Base-by-base conservation (phyloP, 2,329 filamentous ascomycete genomes). In the Cordyceps tenuipes region DNA sequence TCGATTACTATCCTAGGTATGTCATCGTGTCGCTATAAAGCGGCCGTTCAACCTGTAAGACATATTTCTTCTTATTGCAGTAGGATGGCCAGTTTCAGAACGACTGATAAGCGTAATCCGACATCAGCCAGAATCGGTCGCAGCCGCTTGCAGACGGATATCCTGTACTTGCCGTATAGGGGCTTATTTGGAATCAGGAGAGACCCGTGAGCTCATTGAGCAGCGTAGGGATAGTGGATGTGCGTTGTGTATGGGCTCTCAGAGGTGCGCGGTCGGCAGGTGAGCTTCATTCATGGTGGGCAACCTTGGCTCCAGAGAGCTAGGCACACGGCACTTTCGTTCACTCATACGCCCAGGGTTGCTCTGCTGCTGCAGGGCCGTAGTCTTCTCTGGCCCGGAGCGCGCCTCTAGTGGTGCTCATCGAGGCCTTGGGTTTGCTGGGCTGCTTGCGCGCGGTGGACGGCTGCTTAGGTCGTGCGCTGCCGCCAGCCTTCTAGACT, bases 401-500 rank as follows among this genome's bases (percentile, higher is more conserved):
- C 31, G 43, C 23, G 23, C 21, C 21, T 31, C 34, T 57, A 39
- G 31, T 26, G 15, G 31, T 26, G 15, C 44, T 57, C 19, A 31
- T 19, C 43, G 46, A 5, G 36, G 23, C 15, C 49, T 47, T 58
- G 56, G 15, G 44, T 31, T 57, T 57, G 31, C 3, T n/a, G 34
- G 54, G 15, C 44, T 48, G 43, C 41, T 47, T 53, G 57, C 41
- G 57, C 21, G 57, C 47, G 13, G n/a, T 47, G 21, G 47, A n/a
- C 10, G 49, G 57, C 43, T 19, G 49, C 57, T 41, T 41, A 21
- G 29, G 49, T 43, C 49, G 41, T 34, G 46, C 23, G 13, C 55
- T n/a, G 13, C 55, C 23, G 13, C 55, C 59, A 23, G 62, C 55
- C 48, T 57, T 64, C 65, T 73, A 72, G 59, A 68, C 68, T 53